Evolutionary conservation across 164 flowering plant genomes (phyloP).

Genomic region (Macadamia integrifolia): DNA sequence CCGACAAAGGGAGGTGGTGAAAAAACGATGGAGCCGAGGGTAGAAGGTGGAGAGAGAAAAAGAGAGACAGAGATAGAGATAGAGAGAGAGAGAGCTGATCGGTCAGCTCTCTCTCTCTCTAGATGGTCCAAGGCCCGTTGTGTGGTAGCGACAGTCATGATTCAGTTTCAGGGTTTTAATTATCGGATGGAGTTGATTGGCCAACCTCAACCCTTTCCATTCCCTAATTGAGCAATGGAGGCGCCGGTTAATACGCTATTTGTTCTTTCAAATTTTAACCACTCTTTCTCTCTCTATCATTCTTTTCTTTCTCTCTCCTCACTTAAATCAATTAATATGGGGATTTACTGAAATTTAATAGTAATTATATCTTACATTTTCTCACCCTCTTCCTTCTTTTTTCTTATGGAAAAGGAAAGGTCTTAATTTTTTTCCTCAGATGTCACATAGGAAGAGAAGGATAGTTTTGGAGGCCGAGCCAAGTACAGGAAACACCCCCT

Average conservation of each 20-base stretch:
- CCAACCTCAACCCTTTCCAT: not conserved
- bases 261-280: not conserved
- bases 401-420: too few relatives aligned
- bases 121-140: constrained; percentile 17
- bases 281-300: not conserved
- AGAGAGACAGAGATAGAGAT: not conserved
- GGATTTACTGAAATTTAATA: too few relatives aligned
- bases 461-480: not conserved
- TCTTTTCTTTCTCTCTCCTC: not conserved
- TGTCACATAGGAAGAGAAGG: not conserved
- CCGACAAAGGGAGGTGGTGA: constrained; percentile 8
- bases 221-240: constrained; percentile 15
- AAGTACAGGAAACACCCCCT: too few relatives aligned
- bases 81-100: constrained; percentile 1
- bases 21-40: not conserved
- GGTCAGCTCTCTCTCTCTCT: constrained; percentile 17
- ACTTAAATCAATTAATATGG: too few relatives aligned
- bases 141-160: constrained; percentile 35
- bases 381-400: too few relatives aligned
- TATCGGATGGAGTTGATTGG: constrained; percentile 19
- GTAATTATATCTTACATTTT: too few relatives aligned
- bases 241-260: constrained; percentile 32
- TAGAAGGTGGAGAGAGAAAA: not conserved
- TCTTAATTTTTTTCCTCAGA: not conserved
- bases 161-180: constrained; percentile 23